A percentile compares a stretch with the other conserved stretches of the same genome.
Conservation (phyloP, 2,329 filamentous ascomycete genomes). For the Phyllosticta paracitricarpa region DNA sequence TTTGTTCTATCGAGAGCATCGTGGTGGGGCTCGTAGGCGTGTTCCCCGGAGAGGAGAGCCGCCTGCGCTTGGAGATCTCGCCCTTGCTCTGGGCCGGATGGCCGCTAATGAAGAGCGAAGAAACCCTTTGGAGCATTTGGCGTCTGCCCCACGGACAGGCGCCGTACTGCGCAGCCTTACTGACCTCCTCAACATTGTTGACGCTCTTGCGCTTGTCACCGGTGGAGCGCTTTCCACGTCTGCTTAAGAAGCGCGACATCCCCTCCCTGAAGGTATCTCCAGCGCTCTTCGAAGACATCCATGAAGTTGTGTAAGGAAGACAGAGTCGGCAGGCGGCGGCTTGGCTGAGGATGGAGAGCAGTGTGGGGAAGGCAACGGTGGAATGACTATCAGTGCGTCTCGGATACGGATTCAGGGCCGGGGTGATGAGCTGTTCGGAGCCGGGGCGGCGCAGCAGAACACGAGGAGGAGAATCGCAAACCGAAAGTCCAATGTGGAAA, state of each 20-base stretch:
- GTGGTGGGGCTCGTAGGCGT: not conserved
- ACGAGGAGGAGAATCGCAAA: not conserved
- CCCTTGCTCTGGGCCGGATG: not conserved
- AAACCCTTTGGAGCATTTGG: slow-evolving; percentile 2
- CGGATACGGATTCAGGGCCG: not conserved
- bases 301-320: slow-evolving; percentile 8
- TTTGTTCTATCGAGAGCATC: not conserved
- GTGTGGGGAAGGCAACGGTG: slow-evolving; percentile 9
- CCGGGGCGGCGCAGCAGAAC: not conserved
- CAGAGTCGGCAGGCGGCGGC: not conserved
- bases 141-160: slow-evolving; percentile 1
- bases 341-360: slow-evolving; percentile 1
- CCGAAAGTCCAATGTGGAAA: not conserved
- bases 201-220: slow-evolving; percentile 23
- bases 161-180: not conserved
- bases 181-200: slow-evolving; percentile 8
- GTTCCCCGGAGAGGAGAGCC: not conserved
- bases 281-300: slow-evolving; percentile 13
- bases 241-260: slow-evolving; percentile 58
- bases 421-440: not conserved
- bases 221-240: slow-evolving; percentile 48
- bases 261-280: slow-evolving; percentile 32
- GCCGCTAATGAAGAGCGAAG: slow-evolving; percentile 2
- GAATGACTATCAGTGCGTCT: not conserved
- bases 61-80: not conserved